phyloP scores from a whole-genome alignment of 306 rosid genomes.

The Prunus mongolica region DNA sequence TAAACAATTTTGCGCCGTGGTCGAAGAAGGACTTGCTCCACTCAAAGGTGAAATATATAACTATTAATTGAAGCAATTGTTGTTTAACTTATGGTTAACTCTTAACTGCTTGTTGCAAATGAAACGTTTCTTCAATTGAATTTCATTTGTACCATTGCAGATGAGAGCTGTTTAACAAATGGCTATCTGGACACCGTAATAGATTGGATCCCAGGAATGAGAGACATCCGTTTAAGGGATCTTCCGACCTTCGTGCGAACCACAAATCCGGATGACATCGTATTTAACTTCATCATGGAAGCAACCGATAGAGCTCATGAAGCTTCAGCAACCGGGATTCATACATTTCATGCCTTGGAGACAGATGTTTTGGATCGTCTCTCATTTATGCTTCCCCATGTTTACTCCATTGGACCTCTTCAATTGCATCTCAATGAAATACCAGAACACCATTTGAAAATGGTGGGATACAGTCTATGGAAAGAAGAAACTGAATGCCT shows the following conservation, averaged over 20 bases:
- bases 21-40: background rate
- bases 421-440: background rate
- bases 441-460: background rate
- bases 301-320: background rate
- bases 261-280: background rate
- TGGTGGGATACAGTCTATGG: background rate
- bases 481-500: conserved; percentile 7
- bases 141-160: background rate
- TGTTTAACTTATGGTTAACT: too few relatives aligned
- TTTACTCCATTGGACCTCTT: background rate
- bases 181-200: background rate
- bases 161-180: background rate
- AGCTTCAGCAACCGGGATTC: background rate
- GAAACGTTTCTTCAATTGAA: background rate
- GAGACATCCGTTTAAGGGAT: background rate
- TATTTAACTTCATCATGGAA: background rate
- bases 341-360: conserved; percentile 10
- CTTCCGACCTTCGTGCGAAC: background rate
- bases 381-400: background rate
- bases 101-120: background rate
- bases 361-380: background rate
- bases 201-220: conserved; percentile 1
- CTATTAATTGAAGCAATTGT: too few relatives aligned
- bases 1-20: too few relatives aligned
- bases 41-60: background rate